phyloP scores from a whole-genome alignment of 805 yeast species.

The Metschnikowia amazonensis region DNA sequence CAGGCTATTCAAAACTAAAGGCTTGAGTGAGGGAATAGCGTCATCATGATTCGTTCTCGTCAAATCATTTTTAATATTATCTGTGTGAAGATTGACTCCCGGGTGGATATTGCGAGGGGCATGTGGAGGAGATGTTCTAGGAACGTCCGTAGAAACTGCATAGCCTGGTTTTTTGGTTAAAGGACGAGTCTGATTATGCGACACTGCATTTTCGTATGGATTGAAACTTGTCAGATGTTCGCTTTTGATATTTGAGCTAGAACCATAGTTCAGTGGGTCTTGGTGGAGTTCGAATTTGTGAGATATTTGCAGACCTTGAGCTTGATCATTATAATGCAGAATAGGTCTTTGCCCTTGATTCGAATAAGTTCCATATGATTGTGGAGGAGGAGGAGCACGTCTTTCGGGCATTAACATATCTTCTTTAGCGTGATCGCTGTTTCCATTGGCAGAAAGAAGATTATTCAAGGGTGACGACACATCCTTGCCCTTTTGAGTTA shows the following conservation, averaged over 20 bases:
- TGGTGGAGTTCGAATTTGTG: background rate
- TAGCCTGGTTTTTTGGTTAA: slow-evolving; percentile 20
- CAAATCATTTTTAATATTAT: slow-evolving; percentile 24
- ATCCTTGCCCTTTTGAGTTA: slow-evolving; percentile 19
- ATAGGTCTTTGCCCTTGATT: background rate
- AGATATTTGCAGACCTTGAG: background rate
- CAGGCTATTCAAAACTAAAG: slow-evolving; percentile 15
- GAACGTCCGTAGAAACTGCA: slow-evolving; percentile 23
- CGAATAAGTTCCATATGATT: background rate
- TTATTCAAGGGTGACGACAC: slow-evolving; percentile 32
- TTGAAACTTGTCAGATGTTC: background rate
- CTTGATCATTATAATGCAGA: slow-evolving; percentile 5
- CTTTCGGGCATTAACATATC: slow-evolving; percentile 45
- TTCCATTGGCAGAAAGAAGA: slow-evolving; percentile 23
- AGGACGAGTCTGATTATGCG: slow-evolving; percentile 17
- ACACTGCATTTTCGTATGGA: slow-evolving; percentile 7
- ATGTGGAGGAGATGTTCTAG: slow-evolving; percentile 25
- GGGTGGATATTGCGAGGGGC: slow-evolving; percentile 31
- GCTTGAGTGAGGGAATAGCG: slow-evolving; percentile 12
- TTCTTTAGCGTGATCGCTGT: slow-evolving; percentile 11
- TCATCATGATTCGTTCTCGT: slow-evolving; percentile 10
- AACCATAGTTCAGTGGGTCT: background rate
- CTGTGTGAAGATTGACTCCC: slow-evolving; percentile 31
- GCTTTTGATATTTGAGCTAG: background rate
- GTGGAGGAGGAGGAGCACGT: slow-evolving; percentile 56